These are phyloP conservation scores for Paecilomyces niveus DNA, from an alignment of 2,329 filamentous ascomycete species.

Conservation along the genomic window DNA sequence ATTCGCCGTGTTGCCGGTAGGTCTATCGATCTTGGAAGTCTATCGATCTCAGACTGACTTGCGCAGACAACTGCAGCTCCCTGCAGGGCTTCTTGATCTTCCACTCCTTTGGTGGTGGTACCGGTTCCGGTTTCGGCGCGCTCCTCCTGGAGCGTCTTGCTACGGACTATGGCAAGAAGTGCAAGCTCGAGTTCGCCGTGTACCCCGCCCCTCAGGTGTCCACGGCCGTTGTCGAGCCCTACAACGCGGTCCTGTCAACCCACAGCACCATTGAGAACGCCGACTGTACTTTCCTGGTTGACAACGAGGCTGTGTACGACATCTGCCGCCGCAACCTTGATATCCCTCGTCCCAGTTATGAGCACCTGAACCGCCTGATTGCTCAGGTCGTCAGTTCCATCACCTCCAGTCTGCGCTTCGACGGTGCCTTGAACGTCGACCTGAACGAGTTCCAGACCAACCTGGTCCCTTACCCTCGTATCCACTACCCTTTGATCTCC, in stretches of 20 bases:
- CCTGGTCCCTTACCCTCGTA: conserved; percentile 60
- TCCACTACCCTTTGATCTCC: conserved; percentile 60
- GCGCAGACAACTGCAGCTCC: conserved; percentile 56
- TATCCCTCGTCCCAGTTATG: conserved; percentile 57
- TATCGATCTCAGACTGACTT: background rate
- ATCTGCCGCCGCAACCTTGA: conserved; percentile 60
- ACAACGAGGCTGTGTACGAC: conserved; percentile 63
- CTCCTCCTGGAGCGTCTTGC: conserved; percentile 58
- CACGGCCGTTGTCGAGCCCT: conserved; percentile 62
- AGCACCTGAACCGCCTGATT: conserved; percentile 60
- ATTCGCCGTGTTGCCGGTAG: conserved; percentile 57
- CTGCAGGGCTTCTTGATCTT: conserved; percentile 63
- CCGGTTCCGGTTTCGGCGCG: conserved; percentile 60
- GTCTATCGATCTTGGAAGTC: conserved; percentile 7
- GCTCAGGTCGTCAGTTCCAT: conserved; percentile 63
- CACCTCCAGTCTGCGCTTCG: conserved; percentile 58
- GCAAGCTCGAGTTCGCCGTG: conserved; percentile 60
- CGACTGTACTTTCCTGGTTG: conserved; percentile 62
- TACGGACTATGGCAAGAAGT: conserved; percentile 61
- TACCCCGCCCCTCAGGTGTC: conserved; percentile 59
- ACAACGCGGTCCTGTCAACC: conserved; percentile 52
- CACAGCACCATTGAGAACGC: conserved; percentile 61
- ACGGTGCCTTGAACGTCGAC: conserved; percentile 61
- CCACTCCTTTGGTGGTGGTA: conserved; percentile 63
- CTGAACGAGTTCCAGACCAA: conserved; percentile 65